Conservation (phyloP, 495 filamentous ascomycete species). For the Extremus antarcticus region DNA sequence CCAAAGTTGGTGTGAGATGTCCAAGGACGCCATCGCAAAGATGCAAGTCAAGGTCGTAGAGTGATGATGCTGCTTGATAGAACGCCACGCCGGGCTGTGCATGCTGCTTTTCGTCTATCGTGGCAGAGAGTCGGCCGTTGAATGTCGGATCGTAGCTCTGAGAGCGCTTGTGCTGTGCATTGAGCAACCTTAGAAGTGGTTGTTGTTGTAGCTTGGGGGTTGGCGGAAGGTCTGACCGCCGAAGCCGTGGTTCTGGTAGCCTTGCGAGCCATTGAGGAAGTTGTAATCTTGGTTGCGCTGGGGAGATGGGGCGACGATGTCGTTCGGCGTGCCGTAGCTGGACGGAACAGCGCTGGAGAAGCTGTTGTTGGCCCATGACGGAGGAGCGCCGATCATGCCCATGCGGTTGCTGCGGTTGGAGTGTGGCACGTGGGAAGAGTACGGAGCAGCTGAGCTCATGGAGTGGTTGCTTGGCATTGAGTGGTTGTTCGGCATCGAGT, state of each 20-base stretch:
- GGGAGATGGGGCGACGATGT: slow-evolving; percentile 13
- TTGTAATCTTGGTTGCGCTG: slow-evolving; percentile 16
- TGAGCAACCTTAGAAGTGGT: slow-evolving; percentile 11
- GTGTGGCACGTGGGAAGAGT: neutral
- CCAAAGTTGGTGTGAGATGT: neutral
- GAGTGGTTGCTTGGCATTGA: neutral
- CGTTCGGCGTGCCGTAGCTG: slow-evolving; percentile 1
- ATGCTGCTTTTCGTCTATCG: neutral
- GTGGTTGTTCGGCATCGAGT: neutral
- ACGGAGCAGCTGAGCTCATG: slow-evolving; percentile 4
- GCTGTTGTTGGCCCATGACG: slow-evolving; percentile 10
- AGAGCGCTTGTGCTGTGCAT: neutral
- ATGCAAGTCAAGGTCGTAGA: neutral
- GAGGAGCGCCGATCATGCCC: slow-evolving; percentile 15
- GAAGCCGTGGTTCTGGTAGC: slow-evolving; percentile 5
- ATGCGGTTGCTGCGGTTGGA: slow-evolving; percentile 13
- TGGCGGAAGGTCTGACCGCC: slow-evolving; percentile 5
- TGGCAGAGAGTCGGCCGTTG: neutral
- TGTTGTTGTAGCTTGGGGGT: neutral
- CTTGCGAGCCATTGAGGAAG: slow-evolving; percentile 4
- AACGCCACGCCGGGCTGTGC: neutral
- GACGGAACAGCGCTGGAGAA: neutral
- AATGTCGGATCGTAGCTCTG: neutral
- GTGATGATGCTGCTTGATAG: neutral
- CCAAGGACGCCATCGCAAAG: neutral